These are phyloP conservation scores for Ogataea dorogensis DNA, from an alignment of 805 yeast species.

Conservation along the genomic window DNA sequence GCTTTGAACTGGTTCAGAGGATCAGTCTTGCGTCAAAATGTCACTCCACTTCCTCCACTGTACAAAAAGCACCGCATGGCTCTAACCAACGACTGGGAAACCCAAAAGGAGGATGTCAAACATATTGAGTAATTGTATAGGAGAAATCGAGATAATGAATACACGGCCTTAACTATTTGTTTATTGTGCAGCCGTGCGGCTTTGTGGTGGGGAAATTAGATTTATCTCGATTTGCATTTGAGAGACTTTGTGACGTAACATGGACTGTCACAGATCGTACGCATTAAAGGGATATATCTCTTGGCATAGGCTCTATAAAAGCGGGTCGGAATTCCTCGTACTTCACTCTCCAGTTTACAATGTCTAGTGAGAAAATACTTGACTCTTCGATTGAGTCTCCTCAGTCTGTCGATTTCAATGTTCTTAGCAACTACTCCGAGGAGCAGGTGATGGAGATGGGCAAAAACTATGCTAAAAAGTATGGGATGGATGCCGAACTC, in stretches of 20 bases:
- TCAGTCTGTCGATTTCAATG: constrained; percentile 42
- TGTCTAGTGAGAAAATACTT: constrained; percentile 8
- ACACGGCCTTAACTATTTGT: background rate
- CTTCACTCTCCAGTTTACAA: background rate
- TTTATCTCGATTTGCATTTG: constrained; percentile 9
- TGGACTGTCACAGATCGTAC: constrained; percentile 1
- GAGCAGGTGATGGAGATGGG: constrained; percentile 71
- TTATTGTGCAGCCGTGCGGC: constrained; percentile 4
- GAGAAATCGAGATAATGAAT: too few relatives aligned
- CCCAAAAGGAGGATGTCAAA: constrained; percentile 48
- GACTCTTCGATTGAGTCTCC: constrained; percentile 8
- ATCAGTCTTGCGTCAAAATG: constrained; percentile 45
- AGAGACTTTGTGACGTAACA: constrained; percentile 9
- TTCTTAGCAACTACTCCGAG: constrained; percentile 56
- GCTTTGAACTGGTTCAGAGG: constrained; percentile 45
- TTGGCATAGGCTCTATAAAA: constrained; percentile 4
- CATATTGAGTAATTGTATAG: constrained; percentile 43
- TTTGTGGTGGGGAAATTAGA: constrained; percentile 7
- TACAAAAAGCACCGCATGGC: constrained; percentile 59
- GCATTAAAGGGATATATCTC: background rate
- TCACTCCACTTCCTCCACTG: constrained; percentile 53
- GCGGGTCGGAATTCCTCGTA: background rate
- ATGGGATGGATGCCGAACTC: constrained; percentile 54
- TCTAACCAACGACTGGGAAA: constrained; percentile 62
- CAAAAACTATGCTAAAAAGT: constrained; percentile 58